A percentile compares a stretch with the other conserved stretches of the same genome.
phyloP scores from a whole-genome alignment of 352 stramenopile genomes.

The Phytopythium chamaehyphon region DNA sequence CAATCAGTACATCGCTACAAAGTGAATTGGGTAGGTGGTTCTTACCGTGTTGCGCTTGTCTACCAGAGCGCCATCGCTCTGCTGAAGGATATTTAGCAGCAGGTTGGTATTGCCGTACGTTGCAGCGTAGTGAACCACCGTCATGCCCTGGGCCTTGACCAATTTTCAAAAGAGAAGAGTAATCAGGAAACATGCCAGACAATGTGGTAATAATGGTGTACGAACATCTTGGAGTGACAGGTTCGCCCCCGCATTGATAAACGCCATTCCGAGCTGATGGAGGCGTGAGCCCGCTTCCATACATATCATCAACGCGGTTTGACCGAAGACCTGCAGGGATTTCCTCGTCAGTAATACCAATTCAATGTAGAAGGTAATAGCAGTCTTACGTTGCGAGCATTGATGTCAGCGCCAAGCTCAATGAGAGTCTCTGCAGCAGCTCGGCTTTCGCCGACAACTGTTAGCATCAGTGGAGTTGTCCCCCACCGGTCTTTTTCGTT shows the following conservation, averaged over 20 bases:
- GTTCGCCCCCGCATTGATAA: slow-evolving; percentile 61
- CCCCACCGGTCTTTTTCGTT: slow-evolving; percentile 75
- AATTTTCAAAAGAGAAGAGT: not conserved
- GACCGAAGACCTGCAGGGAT: slow-evolving; percentile 55
- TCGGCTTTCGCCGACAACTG: slow-evolving; percentile 66
- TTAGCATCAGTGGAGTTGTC: slow-evolving; percentile 78
- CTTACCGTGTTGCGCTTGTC: slow-evolving; percentile 58
- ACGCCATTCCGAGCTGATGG: slow-evolving; percentile 68
- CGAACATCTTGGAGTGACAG: slow-evolving; percentile 61
- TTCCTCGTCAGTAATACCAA: not conserved
- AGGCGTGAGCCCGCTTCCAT: slow-evolving; percentile 53
- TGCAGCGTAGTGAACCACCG: slow-evolving; percentile 62
- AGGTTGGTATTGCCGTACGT: slow-evolving; percentile 52
- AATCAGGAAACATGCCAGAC: not conserved
- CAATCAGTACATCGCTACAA: not conserved
- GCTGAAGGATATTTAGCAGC: slow-evolving; percentile 57
- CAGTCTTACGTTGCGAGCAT: slow-evolving; percentile 54
- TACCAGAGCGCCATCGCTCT: slow-evolving; percentile 48
- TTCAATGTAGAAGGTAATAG: not conserved
- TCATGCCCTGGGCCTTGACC: slow-evolving; percentile 62
- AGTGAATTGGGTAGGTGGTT: too few relatives aligned
- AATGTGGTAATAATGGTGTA: not conserved
- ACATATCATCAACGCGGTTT: slow-evolving; percentile 70
- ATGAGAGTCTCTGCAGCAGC: slow-evolving; percentile 53
- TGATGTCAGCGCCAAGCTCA: slow-evolving; percentile 65